These are phyloP conservation scores for Roridomyces roridus DNA, from an alignment of 768 basidiomycete genomes.

Conservation along the genomic window DNA sequence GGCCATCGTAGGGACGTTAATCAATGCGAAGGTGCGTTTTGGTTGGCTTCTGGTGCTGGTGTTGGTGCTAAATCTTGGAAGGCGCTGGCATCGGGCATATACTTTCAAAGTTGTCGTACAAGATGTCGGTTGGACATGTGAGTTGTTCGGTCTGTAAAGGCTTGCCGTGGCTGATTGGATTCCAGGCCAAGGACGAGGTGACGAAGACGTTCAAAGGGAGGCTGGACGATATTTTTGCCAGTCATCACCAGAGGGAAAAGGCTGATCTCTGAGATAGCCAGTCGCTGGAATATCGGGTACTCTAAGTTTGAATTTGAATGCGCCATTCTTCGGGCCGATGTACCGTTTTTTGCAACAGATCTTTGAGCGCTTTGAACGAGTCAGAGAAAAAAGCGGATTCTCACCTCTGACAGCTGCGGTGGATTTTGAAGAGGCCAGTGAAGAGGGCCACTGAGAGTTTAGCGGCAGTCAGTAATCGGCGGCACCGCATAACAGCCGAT, in stretches of 20 bases:
- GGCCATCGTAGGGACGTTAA: no score
- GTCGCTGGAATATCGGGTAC: no score
- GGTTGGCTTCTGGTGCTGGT: neutral
- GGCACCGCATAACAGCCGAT: neutral
- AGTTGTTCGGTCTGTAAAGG: neutral
- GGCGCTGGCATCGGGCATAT: slow-evolving; percentile 16
- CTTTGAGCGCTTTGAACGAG: no score
- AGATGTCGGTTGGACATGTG: neutral
- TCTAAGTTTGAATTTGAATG: no score
- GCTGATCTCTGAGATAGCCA: slow-evolving; percentile 14
- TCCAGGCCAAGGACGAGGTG: neutral
- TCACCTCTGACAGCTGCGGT: no score
- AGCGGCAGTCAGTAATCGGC: neutral
- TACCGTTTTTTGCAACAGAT: no score
- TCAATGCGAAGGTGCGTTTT: slow-evolving; percentile 14
- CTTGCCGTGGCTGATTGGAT: neutral
- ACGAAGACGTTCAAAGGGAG: neutral
- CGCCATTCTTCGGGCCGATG: no score
- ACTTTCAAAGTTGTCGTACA: neutral
- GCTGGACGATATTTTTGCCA: neutral
- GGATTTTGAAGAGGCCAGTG: no score
- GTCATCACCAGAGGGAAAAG: neutral
- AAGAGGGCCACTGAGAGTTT: no score
- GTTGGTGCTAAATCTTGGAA: neutral
- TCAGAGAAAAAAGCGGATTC: no score